phyloP scores from a whole-genome alignment of 2,329 filamentous ascomycete genomes.

The Nemania diffusa region DNA sequence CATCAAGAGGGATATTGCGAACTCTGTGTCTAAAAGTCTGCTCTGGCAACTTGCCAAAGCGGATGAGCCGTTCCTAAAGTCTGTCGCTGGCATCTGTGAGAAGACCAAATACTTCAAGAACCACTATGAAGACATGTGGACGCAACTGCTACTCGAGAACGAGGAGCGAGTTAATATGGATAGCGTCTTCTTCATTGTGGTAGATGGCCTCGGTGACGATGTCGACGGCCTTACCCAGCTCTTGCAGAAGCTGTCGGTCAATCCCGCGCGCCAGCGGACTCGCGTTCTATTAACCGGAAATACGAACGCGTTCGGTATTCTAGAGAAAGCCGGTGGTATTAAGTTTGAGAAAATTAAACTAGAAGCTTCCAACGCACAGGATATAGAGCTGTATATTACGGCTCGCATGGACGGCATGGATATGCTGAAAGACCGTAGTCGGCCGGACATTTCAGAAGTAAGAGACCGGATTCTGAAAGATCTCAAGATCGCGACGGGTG shows the following conservation, averaged over 20 bases:
- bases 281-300: constrained; percentile 7
- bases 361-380: not conserved
- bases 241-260: not conserved
- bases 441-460: not conserved
- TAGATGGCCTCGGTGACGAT: not conserved
- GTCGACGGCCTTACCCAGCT: not conserved
- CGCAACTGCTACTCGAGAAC: not conserved
- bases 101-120: not conserved
- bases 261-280: not conserved
- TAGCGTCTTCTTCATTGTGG: constrained; percentile 3
- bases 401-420: not conserved
- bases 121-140: constrained; percentile 7
- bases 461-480: not conserved
- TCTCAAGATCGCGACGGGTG: not conserved
- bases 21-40: not conserved
- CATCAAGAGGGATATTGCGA: not conserved
- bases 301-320: not conserved
- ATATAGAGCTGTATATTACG: not conserved
- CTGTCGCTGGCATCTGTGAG: not conserved
- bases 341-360: not conserved
- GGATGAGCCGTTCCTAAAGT: not conserved
- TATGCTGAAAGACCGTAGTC: not conserved
- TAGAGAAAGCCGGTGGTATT: not conserved
- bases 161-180: constrained; percentile 1
- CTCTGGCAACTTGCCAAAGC: constrained; percentile 7